These are phyloP conservation scores for Orbilia blumenaviensis DNA, from an alignment of 2,329 filamentous ascomycete species.

Conservation along the genomic window DNA sequence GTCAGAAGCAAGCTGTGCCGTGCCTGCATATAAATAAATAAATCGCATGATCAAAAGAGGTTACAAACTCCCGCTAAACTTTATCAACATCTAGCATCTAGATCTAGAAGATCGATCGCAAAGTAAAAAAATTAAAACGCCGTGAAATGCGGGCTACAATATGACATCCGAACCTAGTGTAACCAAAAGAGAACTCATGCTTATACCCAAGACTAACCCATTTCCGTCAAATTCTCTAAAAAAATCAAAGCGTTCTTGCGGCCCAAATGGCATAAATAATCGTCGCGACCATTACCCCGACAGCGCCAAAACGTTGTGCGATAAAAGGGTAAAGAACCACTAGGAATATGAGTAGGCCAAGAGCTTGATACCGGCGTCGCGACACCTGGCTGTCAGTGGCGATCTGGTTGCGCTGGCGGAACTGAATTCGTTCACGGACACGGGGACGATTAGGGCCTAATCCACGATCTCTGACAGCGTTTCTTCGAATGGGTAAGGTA, in stretches of 20 bases:
- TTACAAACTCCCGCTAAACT: neutral
- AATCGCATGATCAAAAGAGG: neutral
- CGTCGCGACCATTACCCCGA: slow-evolving; percentile 14
- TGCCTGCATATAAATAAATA: too few relatives aligned
- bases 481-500: neutral
- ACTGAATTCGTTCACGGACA: neutral
- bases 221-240: neutral
- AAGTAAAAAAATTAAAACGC: too few relatives aligned
- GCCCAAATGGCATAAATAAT: slow-evolving; percentile 10
- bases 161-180: neutral
- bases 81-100: neutral
- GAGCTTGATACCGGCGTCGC: neutral
- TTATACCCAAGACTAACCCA: neutral
- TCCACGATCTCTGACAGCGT: slow-evolving; percentile 4
- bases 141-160: neutral
- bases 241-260: slow-evolving; percentile 2
- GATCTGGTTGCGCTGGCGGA: slow-evolving; percentile 3
- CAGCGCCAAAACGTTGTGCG: slow-evolving; percentile 10
- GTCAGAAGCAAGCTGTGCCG: too few relatives aligned
- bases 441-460: neutral
- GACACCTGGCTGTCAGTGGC: neutral
- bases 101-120: neutral
- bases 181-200: neutral
- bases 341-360: neutral
- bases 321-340: slow-evolving; percentile 21